These are phyloP conservation scores for Chamaecyparis obtusa DNA, from an alignment of 75 land plant genomes.

Conservation along the genomic window DNA sequence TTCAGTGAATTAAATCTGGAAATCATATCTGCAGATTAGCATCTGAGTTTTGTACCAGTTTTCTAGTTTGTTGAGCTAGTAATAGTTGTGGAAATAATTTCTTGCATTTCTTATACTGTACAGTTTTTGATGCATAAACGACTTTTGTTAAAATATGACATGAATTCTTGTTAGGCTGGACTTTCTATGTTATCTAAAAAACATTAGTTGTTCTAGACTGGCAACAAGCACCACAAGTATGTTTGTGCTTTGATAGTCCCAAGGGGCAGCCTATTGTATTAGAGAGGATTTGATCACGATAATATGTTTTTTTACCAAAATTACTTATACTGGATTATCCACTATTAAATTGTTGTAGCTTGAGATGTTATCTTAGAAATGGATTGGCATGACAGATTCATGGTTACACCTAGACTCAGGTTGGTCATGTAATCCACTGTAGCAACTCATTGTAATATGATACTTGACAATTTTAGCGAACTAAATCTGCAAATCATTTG, in stretches of 20 bases:
- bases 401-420: not conserved
- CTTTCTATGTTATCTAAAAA: not conserved
- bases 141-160: not conserved
- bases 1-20: too few relatives aligned
- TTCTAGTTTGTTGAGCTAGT: too few relatives aligned
- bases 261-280: too few relatives aligned
- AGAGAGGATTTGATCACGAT: not conserved
- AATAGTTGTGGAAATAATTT: too few relatives aligned
- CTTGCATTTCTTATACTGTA: too few relatives aligned
- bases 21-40: too few relatives aligned
- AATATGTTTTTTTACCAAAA: not conserved
- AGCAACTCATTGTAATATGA: not conserved
- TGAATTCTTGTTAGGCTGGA: not conserved
- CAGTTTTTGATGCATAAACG: too few relatives aligned
- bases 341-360: not conserved
- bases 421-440: not conserved
- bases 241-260: too few relatives aligned
- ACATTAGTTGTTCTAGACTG: too few relatives aligned
- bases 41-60: too few relatives aligned
- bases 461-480: not conserved
- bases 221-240: too few relatives aligned
- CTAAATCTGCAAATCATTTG: not conserved
- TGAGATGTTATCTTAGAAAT: not conserved
- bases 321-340: not conserved
- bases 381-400: not conserved